These are phyloP conservation scores for Boletellus emodensis DNA, from an alignment of 768 basidiomycete species.

Conservation along the genomic window DNA sequence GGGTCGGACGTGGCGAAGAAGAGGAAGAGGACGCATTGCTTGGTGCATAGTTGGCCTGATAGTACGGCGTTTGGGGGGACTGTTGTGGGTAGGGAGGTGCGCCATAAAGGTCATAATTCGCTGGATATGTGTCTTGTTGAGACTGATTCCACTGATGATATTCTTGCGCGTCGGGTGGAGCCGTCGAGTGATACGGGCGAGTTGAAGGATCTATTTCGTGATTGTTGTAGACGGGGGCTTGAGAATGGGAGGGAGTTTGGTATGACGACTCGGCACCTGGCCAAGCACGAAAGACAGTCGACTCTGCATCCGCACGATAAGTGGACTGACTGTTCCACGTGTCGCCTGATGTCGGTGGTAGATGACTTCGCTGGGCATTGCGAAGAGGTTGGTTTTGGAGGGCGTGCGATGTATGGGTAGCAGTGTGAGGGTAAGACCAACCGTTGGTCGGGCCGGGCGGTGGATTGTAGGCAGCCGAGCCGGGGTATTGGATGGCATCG, in stretches of 20 bases:
- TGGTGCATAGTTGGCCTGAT: conserved; percentile 25
- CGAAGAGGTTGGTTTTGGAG: conserved; percentile 51
- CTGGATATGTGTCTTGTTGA: conserved; percentile 23
- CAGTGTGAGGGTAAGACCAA: conserved; percentile 49
- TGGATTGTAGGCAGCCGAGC: conserved; percentile 39
- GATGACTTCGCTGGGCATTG: conserved; percentile 23
- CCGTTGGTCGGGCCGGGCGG: conserved; percentile 43
- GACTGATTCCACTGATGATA: conserved; percentile 28
- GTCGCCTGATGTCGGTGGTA: conserved; percentile 18
- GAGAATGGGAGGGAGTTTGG: conserved; percentile 28
- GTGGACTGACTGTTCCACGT: conserved; percentile 21
- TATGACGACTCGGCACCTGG: conserved; percentile 38
- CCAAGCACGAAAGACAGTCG: conserved; percentile 50
- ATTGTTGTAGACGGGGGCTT: conserved; percentile 22
- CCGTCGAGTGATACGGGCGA: conserved; percentile 27
- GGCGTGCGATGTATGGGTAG: conserved; percentile 33
- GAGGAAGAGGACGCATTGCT: conserved; percentile 15
- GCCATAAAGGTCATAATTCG: conserved; percentile 27
- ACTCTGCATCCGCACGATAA: conserved; percentile 29
- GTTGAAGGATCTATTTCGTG: conserved; percentile 41
- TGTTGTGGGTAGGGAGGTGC: conserved; percentile 27
- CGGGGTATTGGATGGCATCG: conserved; percentile 41
- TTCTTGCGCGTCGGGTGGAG: conserved; percentile 39
- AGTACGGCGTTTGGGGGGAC: conserved; percentile 28
- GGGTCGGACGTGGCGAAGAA: conserved; percentile 28